Evolutionary conservation across 2,329 filamentous ascomycete species (phyloP).

Genomic region (Xylaria sp.): DNA sequence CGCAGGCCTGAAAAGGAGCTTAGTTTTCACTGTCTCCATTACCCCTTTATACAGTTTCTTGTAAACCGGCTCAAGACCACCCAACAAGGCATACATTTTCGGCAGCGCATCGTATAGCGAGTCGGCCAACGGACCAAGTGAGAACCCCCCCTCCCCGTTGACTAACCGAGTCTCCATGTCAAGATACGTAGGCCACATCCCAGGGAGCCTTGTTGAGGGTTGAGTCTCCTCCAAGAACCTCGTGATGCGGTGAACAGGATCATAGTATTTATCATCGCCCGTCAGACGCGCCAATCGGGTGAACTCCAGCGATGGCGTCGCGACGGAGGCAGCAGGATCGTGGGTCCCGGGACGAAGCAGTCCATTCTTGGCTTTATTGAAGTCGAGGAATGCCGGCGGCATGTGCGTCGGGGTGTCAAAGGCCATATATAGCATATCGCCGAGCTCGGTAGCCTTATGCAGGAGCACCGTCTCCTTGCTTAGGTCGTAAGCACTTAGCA

Average conservation of each 20-base stretch:
- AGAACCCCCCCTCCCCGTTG: slow-evolving; percentile 30
- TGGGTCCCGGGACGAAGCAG: slow-evolving; percentile 28
- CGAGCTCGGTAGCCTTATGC: slow-evolving; percentile 40
- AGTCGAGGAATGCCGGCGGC: slow-evolving; percentile 45
- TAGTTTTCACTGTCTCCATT: slow-evolving; percentile 51
- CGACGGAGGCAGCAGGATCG: slow-evolving; percentile 44
- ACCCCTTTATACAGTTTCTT: slow-evolving; percentile 40
- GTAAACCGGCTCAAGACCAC: slow-evolving; percentile 44
- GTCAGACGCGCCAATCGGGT: slow-evolving; percentile 69
- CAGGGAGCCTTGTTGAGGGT: slow-evolving; percentile 60
- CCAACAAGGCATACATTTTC: slow-evolving; percentile 60
- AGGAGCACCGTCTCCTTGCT: slow-evolving; percentile 36
- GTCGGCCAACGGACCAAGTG: slow-evolving; percentile 35
- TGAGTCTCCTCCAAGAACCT: slow-evolving; percentile 61
- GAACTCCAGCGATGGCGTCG: slow-evolving; percentile 67
- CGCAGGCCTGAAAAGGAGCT: slow-evolving; percentile 63
- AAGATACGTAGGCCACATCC: slow-evolving; percentile 65
- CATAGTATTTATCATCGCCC: slow-evolving; percentile 66
- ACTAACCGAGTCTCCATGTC: slow-evolving; percentile 51
- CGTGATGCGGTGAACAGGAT: slow-evolving; percentile 63
- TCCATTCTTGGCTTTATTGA: slow-evolving; percentile 33
- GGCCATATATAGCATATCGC: slow-evolving; percentile 40
- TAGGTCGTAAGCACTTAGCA: slow-evolving; percentile 38
- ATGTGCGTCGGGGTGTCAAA: slow-evolving; percentile 43
- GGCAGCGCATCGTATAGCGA: slow-evolving; percentile 53